These are phyloP conservation scores for Phytophthora pini DNA, from an alignment of 352 stramenopile species.

Conservation along the genomic window DNA sequence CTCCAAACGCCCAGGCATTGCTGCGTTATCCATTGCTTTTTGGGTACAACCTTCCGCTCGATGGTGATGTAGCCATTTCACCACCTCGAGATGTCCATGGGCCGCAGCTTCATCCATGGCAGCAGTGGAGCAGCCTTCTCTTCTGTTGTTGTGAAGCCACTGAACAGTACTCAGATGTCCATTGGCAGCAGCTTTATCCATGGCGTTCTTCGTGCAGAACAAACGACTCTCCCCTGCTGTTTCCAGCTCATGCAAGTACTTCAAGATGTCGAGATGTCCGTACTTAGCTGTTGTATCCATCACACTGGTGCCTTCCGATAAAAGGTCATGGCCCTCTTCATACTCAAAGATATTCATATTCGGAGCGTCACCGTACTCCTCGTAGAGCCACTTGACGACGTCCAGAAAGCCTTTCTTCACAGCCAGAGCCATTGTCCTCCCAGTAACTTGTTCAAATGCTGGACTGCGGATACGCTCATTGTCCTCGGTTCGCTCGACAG, in stretches of 20 bases:
- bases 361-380: background rate
- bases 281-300: background rate
- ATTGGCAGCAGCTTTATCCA: slow-evolving; percentile 8
- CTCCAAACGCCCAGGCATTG: too few species aligned
- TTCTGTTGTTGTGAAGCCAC: slow-evolving; percentile 3
- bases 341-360: background rate
- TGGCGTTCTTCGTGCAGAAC: background rate
- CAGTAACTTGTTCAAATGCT: background rate
- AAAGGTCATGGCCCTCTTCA: too few species aligned
- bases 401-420: background rate
- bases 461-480: background rate
- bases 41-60: too few species aligned
- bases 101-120: background rate
- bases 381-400: slow-evolving; percentile 10
- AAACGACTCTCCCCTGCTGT: background rate
- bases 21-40: too few species aligned
- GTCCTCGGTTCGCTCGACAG: background rate
- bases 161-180: slow-evolving; percentile 4
- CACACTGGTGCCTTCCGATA: background rate
- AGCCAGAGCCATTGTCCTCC: slow-evolving; percentile 1
- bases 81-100: too few species aligned
- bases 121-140: slow-evolving; percentile 1
- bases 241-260: slow-evolving; percentile 1
- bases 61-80: too few species aligned
- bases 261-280: background rate